A percentile compares a stretch with the other conserved stretches of the same genome.
phyloP scores from a whole-genome alignment of 202 grass and related monocot genomes.

The Brachypodium distachyon region DNA sequence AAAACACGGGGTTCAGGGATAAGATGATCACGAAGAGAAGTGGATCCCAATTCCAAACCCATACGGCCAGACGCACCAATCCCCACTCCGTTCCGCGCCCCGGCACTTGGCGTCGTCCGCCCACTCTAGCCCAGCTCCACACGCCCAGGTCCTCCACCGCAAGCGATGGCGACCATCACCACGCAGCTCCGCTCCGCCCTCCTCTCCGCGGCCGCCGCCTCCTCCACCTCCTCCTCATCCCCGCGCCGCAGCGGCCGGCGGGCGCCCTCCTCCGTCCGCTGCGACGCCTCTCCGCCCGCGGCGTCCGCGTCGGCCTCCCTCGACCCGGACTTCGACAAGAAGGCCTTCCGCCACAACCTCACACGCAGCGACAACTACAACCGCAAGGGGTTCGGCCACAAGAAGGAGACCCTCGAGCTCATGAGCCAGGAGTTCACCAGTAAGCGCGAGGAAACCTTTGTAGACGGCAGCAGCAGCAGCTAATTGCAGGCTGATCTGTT shows the following conservation, averaged over 20 bases:
- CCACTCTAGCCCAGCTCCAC: not conserved
- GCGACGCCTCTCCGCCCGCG: constrained; percentile 27
- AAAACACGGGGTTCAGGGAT: not conserved
- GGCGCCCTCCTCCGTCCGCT: constrained; percentile 32
- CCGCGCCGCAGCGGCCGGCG: not conserved
- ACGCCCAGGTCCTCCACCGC: not conserved
- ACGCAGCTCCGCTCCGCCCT: constrained; percentile 42
- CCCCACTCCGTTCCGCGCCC: not conserved
- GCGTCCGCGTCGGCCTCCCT: constrained; percentile 19
- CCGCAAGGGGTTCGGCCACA: constrained; percentile 80
- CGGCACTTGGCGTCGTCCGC: constrained; percentile 16
- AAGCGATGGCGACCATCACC: constrained; percentile 35
- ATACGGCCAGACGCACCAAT: not conserved
- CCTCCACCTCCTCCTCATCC: not conserved
- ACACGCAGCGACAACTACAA: constrained; percentile 98
- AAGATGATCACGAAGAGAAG: not conserved
- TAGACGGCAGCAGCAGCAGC: not conserved
- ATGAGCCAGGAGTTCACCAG: constrained; percentile 96
- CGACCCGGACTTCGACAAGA: constrained; percentile 91
- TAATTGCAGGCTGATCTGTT: not conserved
- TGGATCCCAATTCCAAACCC: not conserved
- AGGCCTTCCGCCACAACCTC: constrained; percentile 95
- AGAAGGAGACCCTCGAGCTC: constrained; percentile 96
- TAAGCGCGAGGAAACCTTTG: constrained; percentile 15
- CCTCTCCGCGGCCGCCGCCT: constrained; percentile 22